Percentiles rank a stretch among this genome's conserved stretches.
These are phyloP conservation scores for Candida patagonica DNA, from an alignment of 805 yeast species.

Conservation along the genomic window DNA sequence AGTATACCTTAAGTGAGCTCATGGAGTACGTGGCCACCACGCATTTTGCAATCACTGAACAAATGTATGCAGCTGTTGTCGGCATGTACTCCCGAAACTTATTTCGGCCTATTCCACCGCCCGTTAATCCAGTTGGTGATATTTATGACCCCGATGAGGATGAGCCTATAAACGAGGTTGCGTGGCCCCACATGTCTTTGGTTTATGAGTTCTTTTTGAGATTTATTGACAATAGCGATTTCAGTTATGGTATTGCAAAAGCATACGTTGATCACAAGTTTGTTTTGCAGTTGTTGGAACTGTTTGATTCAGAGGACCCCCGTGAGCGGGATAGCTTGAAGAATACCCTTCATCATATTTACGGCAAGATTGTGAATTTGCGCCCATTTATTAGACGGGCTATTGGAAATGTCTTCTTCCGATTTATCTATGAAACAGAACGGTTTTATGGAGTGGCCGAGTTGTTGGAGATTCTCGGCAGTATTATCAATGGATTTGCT, in stretches of 20 bases:
- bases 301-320: slow-evolving; percentile 94
- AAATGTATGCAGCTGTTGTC: slow-evolving; percentile 80
- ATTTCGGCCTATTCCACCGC: slow-evolving; percentile 96
- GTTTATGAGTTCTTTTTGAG: slow-evolving; percentile 90
- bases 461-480: slow-evolving; percentile 86
- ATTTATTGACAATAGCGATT: slow-evolving; percentile 90
- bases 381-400: slow-evolving; percentile 87
- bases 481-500: slow-evolving; percentile 96
- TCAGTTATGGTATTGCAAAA: slow-evolving; percentile 86
- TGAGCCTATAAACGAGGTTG: slow-evolving; percentile 91
- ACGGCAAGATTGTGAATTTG: slow-evolving; percentile 85
- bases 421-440: slow-evolving; percentile 90
- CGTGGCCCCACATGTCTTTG: slow-evolving; percentile 98
- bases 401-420: slow-evolving; percentile 84
- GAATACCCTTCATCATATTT: slow-evolving; percentile 90
- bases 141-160: slow-evolving; percentile 97
- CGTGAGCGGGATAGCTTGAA: slow-evolving; percentile 92
- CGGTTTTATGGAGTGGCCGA: slow-evolving; percentile 95
- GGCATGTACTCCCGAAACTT: slow-evolving; percentile 82
- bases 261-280: slow-evolving; percentile 90
- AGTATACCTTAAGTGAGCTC: slow-evolving; percentile 78
- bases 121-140: slow-evolving; percentile 95
- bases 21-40: slow-evolving; percentile 78
- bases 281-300: slow-evolving; percentile 67
- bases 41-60: slow-evolving; percentile 79